These are phyloP conservation scores for Solanum appendiculatum DNA, from an alignment of 257 asterid genomes.

Conservation along the genomic window DNA sequence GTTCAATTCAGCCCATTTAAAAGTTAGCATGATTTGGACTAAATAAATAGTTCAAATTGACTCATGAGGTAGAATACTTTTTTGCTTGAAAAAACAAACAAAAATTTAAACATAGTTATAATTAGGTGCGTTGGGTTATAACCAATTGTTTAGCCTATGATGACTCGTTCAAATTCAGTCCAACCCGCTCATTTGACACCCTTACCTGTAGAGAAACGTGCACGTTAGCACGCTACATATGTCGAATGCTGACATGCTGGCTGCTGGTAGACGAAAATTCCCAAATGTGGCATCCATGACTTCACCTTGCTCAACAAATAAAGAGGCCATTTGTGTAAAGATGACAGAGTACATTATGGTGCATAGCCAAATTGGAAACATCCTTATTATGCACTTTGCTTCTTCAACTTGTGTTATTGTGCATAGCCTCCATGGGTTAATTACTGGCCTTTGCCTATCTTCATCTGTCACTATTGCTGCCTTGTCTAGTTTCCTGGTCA, in stretches of 20 bases:
- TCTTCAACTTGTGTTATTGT: conserved; percentile 76
- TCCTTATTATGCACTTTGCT: conserved; percentile 61
- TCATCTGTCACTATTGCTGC: conserved; percentile 38
- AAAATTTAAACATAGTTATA: not conserved
- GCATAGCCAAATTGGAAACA: conserved; percentile 74
- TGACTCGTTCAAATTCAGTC: too few relatives aligned
- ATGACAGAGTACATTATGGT: conserved; percentile 67
- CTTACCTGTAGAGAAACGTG: conserved; percentile 37
- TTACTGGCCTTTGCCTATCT: conserved; percentile 14
- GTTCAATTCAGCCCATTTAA: too few relatives aligned
- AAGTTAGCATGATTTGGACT: not conserved
- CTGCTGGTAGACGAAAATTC: conserved; percentile 55
- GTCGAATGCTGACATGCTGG: conserved; percentile 80
- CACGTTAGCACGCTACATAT: conserved; percentile 54
- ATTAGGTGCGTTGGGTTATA: too few relatives aligned
- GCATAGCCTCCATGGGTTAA: conserved; percentile 55
- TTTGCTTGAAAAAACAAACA: too few relatives aligned
- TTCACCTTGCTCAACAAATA: conserved; percentile 73
- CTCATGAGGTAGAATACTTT: too few relatives aligned
- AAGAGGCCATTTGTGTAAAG: conserved; percentile 82
- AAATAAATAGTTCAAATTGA: not conserved
- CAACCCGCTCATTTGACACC: not conserved
- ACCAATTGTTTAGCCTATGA: too few relatives aligned
- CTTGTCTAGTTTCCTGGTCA: conserved; percentile 46
- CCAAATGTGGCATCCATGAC: conserved; percentile 42